Conservation (phyloP, 306 rosid species). For the Castanopsis chinensis region DNA sequence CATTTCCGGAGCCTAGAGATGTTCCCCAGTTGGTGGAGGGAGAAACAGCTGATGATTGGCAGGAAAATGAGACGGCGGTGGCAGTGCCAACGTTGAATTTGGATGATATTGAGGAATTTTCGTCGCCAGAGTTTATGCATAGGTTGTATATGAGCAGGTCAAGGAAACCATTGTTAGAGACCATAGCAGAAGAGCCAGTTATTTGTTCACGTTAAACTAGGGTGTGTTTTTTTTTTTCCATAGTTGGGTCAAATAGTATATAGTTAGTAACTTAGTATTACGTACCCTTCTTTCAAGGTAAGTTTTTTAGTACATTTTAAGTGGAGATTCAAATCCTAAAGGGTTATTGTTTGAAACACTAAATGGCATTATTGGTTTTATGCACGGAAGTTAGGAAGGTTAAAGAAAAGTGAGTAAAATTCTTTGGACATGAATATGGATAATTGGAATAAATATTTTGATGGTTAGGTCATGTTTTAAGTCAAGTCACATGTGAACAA, state of each 20-base stretch:
- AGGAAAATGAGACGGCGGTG: background rate
- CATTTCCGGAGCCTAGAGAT: slow-evolving; percentile 21
- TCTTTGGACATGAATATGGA: no score
- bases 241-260: background rate
- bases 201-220: slow-evolving; percentile 26
- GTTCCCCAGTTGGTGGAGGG: background rate
- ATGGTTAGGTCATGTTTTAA: no score
- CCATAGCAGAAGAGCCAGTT: slow-evolving; percentile 65
- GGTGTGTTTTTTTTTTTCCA: no score
- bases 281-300: background rate
- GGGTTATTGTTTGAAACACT: no score
- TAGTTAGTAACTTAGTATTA: no score
- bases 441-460: no score
- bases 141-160: slow-evolving; percentile 73
- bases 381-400: no score
- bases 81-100: slow-evolving; percentile 35
- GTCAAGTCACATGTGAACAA: no score
- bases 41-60: background rate
- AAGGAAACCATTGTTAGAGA: slow-evolving; percentile 79
- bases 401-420: no score
- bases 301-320: no score
- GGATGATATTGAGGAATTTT: slow-evolving; percentile 65
- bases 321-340: no score
- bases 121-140: slow-evolving; percentile 48
- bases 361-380: no score